Evolutionary conservation across 768 basidiomycete species (phyloP).

Genomic region (Rhodotorula kratochvilovae): DNA sequence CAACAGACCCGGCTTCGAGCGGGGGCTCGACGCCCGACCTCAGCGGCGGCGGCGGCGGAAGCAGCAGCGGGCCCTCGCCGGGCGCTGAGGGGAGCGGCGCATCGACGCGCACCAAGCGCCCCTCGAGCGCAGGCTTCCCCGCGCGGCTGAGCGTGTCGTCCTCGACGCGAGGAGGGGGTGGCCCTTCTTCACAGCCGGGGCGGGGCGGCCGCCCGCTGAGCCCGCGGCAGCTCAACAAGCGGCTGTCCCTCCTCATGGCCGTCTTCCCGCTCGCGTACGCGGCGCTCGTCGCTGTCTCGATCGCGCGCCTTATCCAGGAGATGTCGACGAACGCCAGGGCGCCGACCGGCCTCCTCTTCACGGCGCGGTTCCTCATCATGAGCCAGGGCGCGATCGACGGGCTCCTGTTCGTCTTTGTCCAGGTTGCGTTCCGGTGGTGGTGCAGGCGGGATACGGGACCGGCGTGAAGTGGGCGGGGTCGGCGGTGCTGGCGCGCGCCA

Average conservation of each 20-base stretch:
- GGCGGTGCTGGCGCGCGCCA: background rate
- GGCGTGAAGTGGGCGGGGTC: no score
- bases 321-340: background rate
- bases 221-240: conserved; percentile 29
- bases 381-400: conserved; percentile 25
- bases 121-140: background rate
- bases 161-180: no score
- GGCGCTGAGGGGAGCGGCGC: no score
- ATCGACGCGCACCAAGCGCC: background rate
- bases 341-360: background rate
- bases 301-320: conserved; percentile 21
- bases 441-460: background rate
- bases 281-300: conserved; percentile 23
- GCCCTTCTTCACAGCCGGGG: no score
- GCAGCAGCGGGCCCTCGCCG: background rate
- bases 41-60: background rate
- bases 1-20: background rate
- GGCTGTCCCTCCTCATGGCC: conserved; percentile 25
- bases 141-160: background rate
- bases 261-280: conserved; percentile 29
- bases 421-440: conserved; percentile 10
- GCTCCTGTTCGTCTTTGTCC: conserved; percentile 6
- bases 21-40: background rate
- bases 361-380: conserved; percentile 12
- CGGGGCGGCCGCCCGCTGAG: no score